Evolutionary conservation across 1,284 basidiomycete genomes (phyloP), one percentile per base, ranked within the genome.

Genomic region (Microbotryum lychnidis-dioicae): DNA sequence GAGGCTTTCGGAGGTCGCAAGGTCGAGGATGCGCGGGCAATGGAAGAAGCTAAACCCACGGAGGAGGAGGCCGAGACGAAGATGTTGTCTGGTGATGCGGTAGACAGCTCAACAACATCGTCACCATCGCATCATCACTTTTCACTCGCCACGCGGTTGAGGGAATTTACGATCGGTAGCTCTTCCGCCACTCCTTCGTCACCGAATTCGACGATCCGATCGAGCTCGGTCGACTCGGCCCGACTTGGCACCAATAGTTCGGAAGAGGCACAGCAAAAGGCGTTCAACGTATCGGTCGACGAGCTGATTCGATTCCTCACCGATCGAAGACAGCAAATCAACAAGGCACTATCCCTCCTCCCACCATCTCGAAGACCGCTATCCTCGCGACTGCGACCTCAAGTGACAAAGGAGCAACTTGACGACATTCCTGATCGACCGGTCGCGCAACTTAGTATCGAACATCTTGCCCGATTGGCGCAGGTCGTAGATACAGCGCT

Each of bases 401-500:
- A 75, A 0, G 75, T 76, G 0, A 62, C 74, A 0, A 67, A 75
- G 0, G 82, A 87, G 0, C 77, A 83, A 0, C 80, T 94, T 3
- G 84, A 91, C 54, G 77, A 79, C 0, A 76, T 91, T 4, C 90
- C 91, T 67, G 81, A 87, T 66, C 79, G 82, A 0, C 84, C 88
- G 0, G 76, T 92, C 37, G 75, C 82, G 0, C 79, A 82, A 5
- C 79, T 94, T 18, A 84, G 83, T 0, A 84, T 89, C 0, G 86
- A 88, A 61, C 85, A 94, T 66, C 80, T 96, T 7, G 79, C 91
- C 37, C 82, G 88, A 27, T 87, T 87, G 56, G 93, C 92, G 1
- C 92, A 96, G 76, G 84, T 97, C 23, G 88, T 97, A 23, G 92
- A 98, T 73, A 98, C 96, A 0, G 91, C 89, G 9, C 77, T 98